Base-by-base conservation (phyloP, 129 eudicot genomes). In the Heracleum sosnowskyi region DNA sequence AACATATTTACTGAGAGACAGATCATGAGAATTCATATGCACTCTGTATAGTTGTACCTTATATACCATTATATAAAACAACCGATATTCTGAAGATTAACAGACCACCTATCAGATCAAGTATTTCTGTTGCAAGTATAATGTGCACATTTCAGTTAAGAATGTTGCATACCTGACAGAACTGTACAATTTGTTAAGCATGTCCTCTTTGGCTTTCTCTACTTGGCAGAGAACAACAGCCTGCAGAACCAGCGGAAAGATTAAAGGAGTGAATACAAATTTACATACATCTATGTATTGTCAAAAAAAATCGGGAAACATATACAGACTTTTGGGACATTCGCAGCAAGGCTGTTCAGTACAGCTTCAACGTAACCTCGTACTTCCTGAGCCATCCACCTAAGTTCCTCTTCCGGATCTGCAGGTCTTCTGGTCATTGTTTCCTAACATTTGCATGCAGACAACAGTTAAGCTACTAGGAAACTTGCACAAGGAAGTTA, bases 321-420 rank as follows among this genome's bases (percentile, higher is more conserved):
- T 46, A 73, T 35, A 82, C 82, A 57, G 29, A 96, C 99, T 89
- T 96, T 96, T 44, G 99, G 99, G 60, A 96, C 99, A 88, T 96
- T 96, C 77, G 99, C 99, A 44, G 97, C 99, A 79, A 96, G 99
- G 80, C 99, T 96, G 85, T 96, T 92, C 41, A 96, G 92, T 82
- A 96, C 99, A 77, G 99, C 99, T 90, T 96, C 97, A 77, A 92
- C 97, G 78, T 96, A 96, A 80, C 97, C 97, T 60, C 99, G 97
- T 73, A 96, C 99, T 96, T 96, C 99, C 79, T 92, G 99, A 76
- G 99, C 80, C 99, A 96, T 96, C 99, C 99, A 96, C 39, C 97
- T 89, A 77, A 96, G 97, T 83, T 96, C 99, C 81, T 96, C 99
- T 81, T 92, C 99, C 0, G 99, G 99, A 80, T 96, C 97, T 33